A percentile compares a stretch with the other conserved stretches of the same genome.
phyloP scores from a whole-genome alignment of 2,329 filamentous ascomycete species.

The Trichoderma sp. region DNA sequence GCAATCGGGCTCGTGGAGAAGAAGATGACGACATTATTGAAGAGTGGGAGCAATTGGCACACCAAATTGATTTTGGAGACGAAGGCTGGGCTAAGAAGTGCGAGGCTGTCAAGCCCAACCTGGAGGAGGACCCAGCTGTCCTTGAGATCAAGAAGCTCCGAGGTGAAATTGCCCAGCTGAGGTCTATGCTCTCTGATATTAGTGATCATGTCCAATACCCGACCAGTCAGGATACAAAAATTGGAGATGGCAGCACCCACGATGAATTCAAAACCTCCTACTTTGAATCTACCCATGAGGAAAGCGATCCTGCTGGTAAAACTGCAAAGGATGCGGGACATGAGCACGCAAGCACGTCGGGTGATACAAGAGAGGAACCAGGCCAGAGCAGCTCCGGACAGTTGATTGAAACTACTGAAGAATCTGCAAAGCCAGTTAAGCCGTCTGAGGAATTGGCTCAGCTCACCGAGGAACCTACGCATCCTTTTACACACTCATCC shows the following conservation, averaged over 20 bases:
- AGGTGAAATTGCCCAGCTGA: conserved; percentile 60
- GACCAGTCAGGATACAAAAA: conserved; percentile 22
- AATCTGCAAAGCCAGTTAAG: neutral
- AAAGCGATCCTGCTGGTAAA: neutral
- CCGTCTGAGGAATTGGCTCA: neutral
- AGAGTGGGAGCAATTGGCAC: conserved; percentile 86
- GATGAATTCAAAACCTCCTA: conserved; percentile 1
- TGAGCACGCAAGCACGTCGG: neutral
- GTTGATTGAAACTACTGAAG: neutral
- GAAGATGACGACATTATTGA: conserved; percentile 86
- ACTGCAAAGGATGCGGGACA: neutral
- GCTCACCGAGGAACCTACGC: neutral
- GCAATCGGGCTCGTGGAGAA: conserved; percentile 77
- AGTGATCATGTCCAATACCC: conserved; percentile 31
- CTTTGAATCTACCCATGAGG: conserved; percentile 1
- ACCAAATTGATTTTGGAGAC: conserved; percentile 74
- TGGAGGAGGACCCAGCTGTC: conserved; percentile 77
- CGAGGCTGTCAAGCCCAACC: conserved; percentile 72
- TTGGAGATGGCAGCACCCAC: conserved; percentile 14
- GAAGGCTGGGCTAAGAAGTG: conserved; percentile 87
- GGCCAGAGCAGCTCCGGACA: neutral
- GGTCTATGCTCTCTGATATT: conserved; percentile 46
- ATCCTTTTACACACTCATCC: neutral
- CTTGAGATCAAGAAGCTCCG: conserved; percentile 65
- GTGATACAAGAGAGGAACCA: neutral